Conservation (phyloP, 2,329 filamentous ascomycete genomes). For the Amesomyces nigricolor region DNA sequence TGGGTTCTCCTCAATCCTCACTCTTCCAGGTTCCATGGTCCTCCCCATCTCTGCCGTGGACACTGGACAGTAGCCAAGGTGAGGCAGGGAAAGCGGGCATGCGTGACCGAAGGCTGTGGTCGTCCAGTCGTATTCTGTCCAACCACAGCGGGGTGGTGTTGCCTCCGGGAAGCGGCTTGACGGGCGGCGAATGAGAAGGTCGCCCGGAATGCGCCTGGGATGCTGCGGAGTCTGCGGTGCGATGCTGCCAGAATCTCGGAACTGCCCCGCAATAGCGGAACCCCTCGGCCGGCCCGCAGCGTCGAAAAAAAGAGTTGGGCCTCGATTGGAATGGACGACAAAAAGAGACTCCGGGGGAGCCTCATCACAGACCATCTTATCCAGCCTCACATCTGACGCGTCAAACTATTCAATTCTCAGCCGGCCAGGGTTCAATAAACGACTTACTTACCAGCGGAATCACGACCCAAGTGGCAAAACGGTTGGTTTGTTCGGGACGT, state of each 20-base stretch:
- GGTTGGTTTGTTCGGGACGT: no score
- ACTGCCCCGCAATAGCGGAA: background rate
- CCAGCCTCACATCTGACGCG: no score
- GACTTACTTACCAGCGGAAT: no score
- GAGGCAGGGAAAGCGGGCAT: constrained; percentile 15
- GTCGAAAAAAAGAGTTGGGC: background rate
- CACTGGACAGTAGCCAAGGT: background rate
- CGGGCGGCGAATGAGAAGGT: constrained; percentile 25
- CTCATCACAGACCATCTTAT: no score
- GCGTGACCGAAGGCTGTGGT: constrained; percentile 1
- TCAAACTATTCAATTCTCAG: background rate
- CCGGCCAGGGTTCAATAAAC: background rate
- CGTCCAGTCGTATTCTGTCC: constrained; percentile 36
- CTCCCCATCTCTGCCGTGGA: background rate
- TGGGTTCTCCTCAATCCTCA: no score
- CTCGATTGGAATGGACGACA: background rate
- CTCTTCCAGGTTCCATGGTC: background rate
- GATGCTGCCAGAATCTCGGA: background rate
- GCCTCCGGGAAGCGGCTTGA: constrained; percentile 11
- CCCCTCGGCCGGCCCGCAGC: background rate
- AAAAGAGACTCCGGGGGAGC: background rate
- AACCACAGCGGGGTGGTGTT: constrained; percentile 32
- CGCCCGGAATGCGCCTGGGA: background rate
- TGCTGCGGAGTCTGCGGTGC: background rate
- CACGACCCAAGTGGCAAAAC: no score